Percentiles rank a stretch among this genome's conserved stretches.
Conservation (phyloP, 108 stramenopile genomes). For the Fistulifera solaris region DNA sequence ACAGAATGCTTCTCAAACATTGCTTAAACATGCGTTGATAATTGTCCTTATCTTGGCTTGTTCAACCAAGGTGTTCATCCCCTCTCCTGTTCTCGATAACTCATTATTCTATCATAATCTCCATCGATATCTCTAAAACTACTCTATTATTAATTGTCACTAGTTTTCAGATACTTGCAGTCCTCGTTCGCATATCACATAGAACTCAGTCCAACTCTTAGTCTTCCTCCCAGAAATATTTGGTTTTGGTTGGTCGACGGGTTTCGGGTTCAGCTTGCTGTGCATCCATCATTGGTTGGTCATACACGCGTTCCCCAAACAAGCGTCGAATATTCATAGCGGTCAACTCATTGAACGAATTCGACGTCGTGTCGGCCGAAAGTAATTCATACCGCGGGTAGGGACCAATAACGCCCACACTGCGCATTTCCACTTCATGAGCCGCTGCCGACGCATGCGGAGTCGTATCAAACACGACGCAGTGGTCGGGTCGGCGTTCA, state of each 20-base stretch:
- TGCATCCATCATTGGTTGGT: constrained; percentile 30
- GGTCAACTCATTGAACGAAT: constrained; percentile 27
- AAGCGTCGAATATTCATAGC: constrained; percentile 49
- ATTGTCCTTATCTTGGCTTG: no score
- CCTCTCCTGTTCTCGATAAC: no score
- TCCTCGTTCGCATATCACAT: background rate
- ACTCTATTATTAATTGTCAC: background rate
- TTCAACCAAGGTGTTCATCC: no score
- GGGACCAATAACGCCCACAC: constrained; percentile 45
- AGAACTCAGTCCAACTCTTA: constrained; percentile 12
- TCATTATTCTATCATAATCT: no score
- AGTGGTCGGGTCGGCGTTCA: constrained; percentile 65
- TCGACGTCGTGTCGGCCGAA: constrained; percentile 51
- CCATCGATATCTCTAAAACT: no score
- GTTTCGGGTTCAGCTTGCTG: constrained; percentile 9
- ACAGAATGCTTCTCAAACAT: no score
- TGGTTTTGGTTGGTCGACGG: constrained; percentile 15
- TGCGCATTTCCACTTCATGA: constrained; percentile 65
- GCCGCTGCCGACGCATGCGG: constrained; percentile 42
- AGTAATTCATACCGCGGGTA: constrained; percentile 66
- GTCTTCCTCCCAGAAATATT: constrained; percentile 17
- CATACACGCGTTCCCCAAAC: constrained; percentile 37
- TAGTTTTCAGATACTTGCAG: background rate
- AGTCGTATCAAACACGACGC: constrained; percentile 65
- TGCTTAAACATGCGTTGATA: no score